Evolutionary conservation across 1,284 basidiomycete species (phyloP), one percentile per base, ranked within the genome.

Genomic region (Trichosporon sp.): DNA sequence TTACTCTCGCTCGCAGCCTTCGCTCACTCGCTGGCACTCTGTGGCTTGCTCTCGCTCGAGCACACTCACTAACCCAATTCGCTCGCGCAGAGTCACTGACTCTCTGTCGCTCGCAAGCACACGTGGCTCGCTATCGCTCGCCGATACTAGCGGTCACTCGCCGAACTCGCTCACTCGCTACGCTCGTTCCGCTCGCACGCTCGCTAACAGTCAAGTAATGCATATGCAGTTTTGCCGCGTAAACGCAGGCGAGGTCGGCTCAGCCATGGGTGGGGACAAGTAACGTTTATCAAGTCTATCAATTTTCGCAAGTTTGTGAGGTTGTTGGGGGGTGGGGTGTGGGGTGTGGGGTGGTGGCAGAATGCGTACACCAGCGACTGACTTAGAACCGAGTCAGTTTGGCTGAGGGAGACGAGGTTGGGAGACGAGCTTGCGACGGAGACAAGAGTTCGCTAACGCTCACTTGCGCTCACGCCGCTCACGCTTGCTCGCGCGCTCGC

Each of bases 221-320:
- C 49, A 54, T 54, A 54, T 54, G 49, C 49, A 54, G 27, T 16
- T n/a, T n/a, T 27, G 49, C 49, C 29, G 49, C 49, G 49, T 16
- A 27, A n/a, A n/a, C 49, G 49, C 49, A 27, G 49, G 49, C 49
- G 49, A 14, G 49, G 49, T 54, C 27, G 49, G 49, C 49, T 54
- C 49, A 54, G 49, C 49, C 49, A 54, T 54, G 37, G 37, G 8
- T 25, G 27, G 49, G 25, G 27, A 54, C 16, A 54, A 27, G 49
- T 29, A 54, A 54, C 49, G 49, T 54, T 54, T 54, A 54, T 54
- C 49, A 54, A 29, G 49, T 54, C 49, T 54, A 54, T 37, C n/a
- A 23, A 21, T 14, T 44, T 21, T 44, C 40, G 40, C 32, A 21
- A 44, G 40, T 21, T 44, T n/a, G 19, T 44, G 23, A 44, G 36